Conservation (phyloP, 2,329 filamentous ascomycete genomes). For the Ophiostoma himal-ulmi region DNA sequence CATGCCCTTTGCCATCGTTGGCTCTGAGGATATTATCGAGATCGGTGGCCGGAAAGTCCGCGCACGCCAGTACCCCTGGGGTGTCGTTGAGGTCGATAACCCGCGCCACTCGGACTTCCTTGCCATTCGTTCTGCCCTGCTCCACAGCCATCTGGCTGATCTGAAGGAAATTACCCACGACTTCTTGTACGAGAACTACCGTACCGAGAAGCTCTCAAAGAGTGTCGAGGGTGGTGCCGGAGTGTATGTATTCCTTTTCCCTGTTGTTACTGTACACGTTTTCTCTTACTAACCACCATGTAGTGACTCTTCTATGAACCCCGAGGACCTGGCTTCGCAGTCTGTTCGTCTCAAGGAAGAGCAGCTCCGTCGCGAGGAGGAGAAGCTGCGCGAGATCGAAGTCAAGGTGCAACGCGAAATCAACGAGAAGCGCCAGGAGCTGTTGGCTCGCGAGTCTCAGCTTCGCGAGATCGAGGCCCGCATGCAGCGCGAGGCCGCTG, state of each 20-base stretch:
- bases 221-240: slow-evolving; percentile 86
- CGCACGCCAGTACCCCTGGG: slow-evolving; percentile 97
- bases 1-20: slow-evolving; percentile 99
- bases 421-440: slow-evolving; percentile 98
- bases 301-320: slow-evolving; percentile 88
- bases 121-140: slow-evolving; percentile 88
- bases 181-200: slow-evolving; percentile 99
- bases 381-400: slow-evolving; percentile 99
- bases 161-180: slow-evolving; percentile 99
- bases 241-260: slow-evolving; percentile 59
- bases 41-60: slow-evolving; percentile 88
- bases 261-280: slow-evolving; percentile 7
- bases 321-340: slow-evolving; percentile 92
- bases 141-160: slow-evolving; percentile 96
- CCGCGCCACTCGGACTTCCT: slow-evolving; percentile 98
- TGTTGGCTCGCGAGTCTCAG: slow-evolving; percentile 94
- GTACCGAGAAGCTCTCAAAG: slow-evolving; percentile 99
- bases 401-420: slow-evolving; percentile 99
- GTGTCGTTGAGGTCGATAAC: slow-evolving; percentile 98
- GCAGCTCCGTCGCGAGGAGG: slow-evolving; percentile 96
- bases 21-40: slow-evolving; percentile 91
- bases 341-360: slow-evolving; percentile 99
- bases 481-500: slow-evolving; percentile 80
- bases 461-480: slow-evolving; percentile 97
- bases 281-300: slow-evolving; percentile 17